Base-by-base conservation (phyloP, 345 rosid species). In the Isatis tinctoria region DNA sequence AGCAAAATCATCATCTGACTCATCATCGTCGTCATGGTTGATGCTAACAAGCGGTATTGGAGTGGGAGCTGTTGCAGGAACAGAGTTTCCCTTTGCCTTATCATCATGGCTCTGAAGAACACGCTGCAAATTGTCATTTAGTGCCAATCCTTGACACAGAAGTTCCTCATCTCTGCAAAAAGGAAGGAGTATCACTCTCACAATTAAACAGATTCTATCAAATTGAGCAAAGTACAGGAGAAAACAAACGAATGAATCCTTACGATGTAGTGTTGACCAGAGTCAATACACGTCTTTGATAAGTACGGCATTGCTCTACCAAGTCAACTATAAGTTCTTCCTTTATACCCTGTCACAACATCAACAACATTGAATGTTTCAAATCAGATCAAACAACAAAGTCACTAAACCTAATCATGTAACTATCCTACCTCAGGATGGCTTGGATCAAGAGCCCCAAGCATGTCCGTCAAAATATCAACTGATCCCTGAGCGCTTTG, bases 241-340 rank as follows among this genome's bases (percentile, higher is more conserved):
- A 14, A 28, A 67, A 20, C 8, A 26, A 60, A 30, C 4, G 6
- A 74, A 59, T 10, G 40, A 79, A 69, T 74, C 65, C 96, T 81
- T 83, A 95, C 99, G 43, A 49, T 10, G 97, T 78, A 70, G 60
- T 74, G 73, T 87, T 92, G 79, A 92, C 97, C 77, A 95, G 90
- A 81, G 85, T 83, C 92, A 84, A 74, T 74, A 86, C 93, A 58
- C 94, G 88, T 40, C 85, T 82, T 74, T 90, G 97, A 82, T 91
- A 95, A 69, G 88, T 84, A 54, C 88, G 92, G 60, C 99, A 92
- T 75, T 95, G 99, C 59, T 85, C 93, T 18, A 90, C 96, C 71
- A 95, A 90, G 69, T 95, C 99, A 72, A 92, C 86, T 64, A 95
- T 85, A 66, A 92, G 75, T 75, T 95, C 99, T 83, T 95, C 85